A percentile compares a stretch with the other conserved stretches of the same genome.
Evolutionary conservation across 2,329 filamentous ascomycete genomes (phyloP).

Genomic region (Endoconidiophora polonica): DNA sequence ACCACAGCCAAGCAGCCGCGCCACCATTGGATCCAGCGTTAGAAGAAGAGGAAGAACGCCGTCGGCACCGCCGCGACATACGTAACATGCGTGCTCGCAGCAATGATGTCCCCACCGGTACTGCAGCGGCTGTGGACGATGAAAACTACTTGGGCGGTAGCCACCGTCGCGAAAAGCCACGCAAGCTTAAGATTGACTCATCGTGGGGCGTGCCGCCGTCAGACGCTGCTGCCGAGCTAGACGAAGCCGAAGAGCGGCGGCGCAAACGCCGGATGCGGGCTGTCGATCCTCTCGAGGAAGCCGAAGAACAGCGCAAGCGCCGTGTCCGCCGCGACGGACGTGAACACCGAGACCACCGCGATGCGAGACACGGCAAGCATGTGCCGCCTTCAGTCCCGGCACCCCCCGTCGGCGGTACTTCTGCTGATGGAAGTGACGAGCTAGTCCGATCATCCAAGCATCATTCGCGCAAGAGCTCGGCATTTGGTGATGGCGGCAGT

Average conservation of each 20-base stretch:
- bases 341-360: conserved; percentile 17
- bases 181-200: too few species aligned
- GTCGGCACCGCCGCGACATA: conserved; percentile 36
- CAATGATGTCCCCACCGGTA: neutral
- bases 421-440: conserved; percentile 29
- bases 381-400: conserved; percentile 13
- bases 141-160: too few species aligned
- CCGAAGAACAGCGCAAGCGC: conserved; percentile 28
- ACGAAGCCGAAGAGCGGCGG: conserved; percentile 13
- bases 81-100: conserved; percentile 19
- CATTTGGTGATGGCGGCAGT: conserved; percentile 24
- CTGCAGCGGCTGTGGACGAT: conserved; percentile 14
- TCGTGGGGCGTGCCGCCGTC: conserved; percentile 38
- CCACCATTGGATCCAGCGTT: conserved; percentile 30
- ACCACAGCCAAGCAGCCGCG: conserved; percentile 18
- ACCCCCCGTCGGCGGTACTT: conserved; percentile 15
- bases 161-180: too few species aligned
- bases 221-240: conserved; percentile 27
- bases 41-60: conserved; percentile 35
- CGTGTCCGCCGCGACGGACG: conserved; percentile 29
- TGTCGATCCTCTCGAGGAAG: conserved; percentile 17
- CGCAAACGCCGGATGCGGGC: conserved; percentile 25
- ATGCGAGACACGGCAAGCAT: conserved; percentile 17
- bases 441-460: conserved; percentile 17
- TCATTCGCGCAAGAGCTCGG: conserved; percentile 24